Evolutionary conservation across 108 stramenopile species (phyloP), one percentile per base, ranked within the genome.

Genomic region (Fistulifera pelliculosa): DNA sequence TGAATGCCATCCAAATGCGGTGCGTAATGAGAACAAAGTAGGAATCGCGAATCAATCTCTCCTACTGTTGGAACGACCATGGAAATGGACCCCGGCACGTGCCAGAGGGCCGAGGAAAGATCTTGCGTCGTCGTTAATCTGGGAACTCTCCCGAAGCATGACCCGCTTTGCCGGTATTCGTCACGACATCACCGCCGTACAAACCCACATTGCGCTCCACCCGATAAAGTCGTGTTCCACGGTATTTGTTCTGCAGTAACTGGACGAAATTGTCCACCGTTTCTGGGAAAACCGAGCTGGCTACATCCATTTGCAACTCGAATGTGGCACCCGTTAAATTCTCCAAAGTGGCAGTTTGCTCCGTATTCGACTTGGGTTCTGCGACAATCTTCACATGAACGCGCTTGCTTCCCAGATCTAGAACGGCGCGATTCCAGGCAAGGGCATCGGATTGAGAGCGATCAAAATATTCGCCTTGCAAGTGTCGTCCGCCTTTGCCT

Each of bases 1-100:
- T 75, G 73, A 44, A 83, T 75, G 47, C 90, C 90, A 66, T 92
- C 89, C 65, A 94, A 49, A 61, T 94, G 94, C 21, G 76, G 79
- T 12, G 77, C 73, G 18, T 69, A 62, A 12, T 62, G 58, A 38
- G 75, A 80, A n/a, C 68, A 68, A 19, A 92, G 61, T 35, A 90
- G 56, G 58, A 92, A 92, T 52, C 84, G 59, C 14, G 80, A 82
- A 54, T 85, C 90, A 47, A 92, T 86, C 58, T 70, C 71, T 25
- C 85, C 65, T 11, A 90, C 82, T 7, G 77, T 71, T 15, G 78
- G 79, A 54, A 69, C 61, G 55, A 86, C 49, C 89, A 90, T 90
- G 31, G 80, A 70, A 1, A 90, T 58, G 10, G 77, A 67, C 10
- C 87, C 87, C 10, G 78, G 71, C 8, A 70, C 52, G 38, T 79